Base-by-base conservation (phyloP, 2,329 filamentous ascomycete species). In the Aspergillus piperis region DNA sequence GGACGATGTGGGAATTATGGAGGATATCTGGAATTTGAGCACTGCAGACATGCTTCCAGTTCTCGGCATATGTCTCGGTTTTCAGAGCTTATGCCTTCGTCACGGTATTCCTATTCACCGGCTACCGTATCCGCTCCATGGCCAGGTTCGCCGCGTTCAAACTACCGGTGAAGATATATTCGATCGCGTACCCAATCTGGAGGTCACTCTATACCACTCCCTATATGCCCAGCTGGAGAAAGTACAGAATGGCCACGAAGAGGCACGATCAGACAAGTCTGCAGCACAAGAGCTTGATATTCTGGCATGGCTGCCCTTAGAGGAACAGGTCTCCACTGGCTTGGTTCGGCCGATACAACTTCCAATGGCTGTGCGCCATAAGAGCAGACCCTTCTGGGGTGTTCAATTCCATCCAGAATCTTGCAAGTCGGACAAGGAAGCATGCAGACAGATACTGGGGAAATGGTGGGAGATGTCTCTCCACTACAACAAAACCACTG, bases 361-460 rank as follows among this genome's bases (percentile, higher is more conserved):
- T 64, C 83, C 95, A n/a, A 96, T 96, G 91, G 90, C 85, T 0
- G 86, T 88, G 15, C 85, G 82, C 64, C 92, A 96, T 73, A 77
- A 73, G 17, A 71, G 64, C 1, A 88, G 86, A 65, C 92, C 93
- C 0, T 90, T 94, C 64, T 96, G 90, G 88, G 93, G 90, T 0
- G 82, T 96, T 17, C 93, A 96, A 71, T 96, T 95, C 68, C 92
- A 96, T 70, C 92, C 92, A 0, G 92, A 97, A 74, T 96, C 91
- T 0, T 96, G 92, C 73, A 96, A 92, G 3, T 90, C 91, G 41
- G 77, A 81, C 3, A 83, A 63, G 11, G 56, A 84, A 61, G 88
- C 90, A 1, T 80, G 78, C 62, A 84, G 83, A 19, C 77, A 79
- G 13, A 81, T 96, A 25, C 81, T 96, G 38, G 75, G 75, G 54